Evolutionary conservation across 192 early-diverging fungal genomes (phyloP).

Genomic region (Entrophospora sp.): DNA sequence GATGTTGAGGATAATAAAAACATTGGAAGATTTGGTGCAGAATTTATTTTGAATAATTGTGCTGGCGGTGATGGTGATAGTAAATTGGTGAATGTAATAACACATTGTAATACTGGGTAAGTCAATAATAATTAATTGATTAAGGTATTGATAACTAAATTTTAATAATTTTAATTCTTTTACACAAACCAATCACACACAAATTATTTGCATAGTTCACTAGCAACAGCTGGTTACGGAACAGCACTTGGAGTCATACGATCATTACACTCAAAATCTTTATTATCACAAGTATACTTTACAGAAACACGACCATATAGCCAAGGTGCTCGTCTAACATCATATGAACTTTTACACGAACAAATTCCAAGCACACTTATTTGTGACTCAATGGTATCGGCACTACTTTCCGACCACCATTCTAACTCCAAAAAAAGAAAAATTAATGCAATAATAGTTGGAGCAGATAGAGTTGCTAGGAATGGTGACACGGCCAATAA

Average conservation of each 20-base stretch:
- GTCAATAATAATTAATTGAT: too few relatives aligned
- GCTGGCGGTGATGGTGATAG: slow-evolving; percentile 23
- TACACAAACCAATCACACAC: too few relatives aligned
- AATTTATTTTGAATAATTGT: slow-evolving; percentile 65
- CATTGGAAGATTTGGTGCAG: slow-evolving; percentile 75
- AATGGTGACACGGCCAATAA: slow-evolving; percentile 99
- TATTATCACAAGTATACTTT: slow-evolving; percentile 75
- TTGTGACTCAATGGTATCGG: slow-evolving; percentile 85
- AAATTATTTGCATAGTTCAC: slow-evolving; percentile 41
- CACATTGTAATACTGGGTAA: slow-evolving; percentile 97
- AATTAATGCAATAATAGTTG: slow-evolving; percentile 83
- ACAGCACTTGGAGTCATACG: slow-evolving; percentile 93
- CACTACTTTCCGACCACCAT: slow-evolving; percentile 66
- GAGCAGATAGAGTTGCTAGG: slow-evolving; percentile 89
- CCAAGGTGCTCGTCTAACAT: slow-evolving; percentile 89
- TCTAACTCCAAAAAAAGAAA: too few relatives aligned
- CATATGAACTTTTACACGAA: slow-evolving; percentile 89
- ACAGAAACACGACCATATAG: slow-evolving; percentile 98
- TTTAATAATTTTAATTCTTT: too few relatives aligned
- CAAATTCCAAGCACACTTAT: slow-evolving; percentile 83
- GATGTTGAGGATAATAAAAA: slow-evolving; percentile 82
- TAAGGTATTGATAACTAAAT: too few relatives aligned
- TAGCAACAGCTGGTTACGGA: slow-evolving; percentile 76
- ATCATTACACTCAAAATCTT: slow-evolving; percentile 44
- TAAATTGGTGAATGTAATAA: slow-evolving; percentile 65